Base-by-base conservation (phyloP, 495 filamentous ascomycete species). In the Penicillium alfredii region DNA sequence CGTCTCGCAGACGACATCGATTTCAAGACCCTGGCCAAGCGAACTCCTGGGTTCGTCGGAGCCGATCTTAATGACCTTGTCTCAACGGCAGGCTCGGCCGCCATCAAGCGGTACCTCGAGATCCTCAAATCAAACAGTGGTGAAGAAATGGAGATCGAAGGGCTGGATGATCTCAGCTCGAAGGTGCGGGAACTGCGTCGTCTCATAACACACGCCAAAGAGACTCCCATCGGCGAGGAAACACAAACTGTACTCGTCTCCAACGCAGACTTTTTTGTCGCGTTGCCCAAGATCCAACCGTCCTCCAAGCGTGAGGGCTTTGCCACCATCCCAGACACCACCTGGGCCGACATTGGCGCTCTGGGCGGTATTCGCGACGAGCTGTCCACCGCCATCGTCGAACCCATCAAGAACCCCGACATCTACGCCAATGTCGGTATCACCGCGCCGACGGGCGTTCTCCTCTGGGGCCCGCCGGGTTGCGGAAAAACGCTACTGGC, bases 401-500 rank as follows among this genome's bases (percentile, higher is more conserved):
- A 93, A 30, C 93, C 92, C 2, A 98, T 98, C 66, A 81, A 80
- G 41, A 65, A 80, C 28, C 92, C 92, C 0, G 84, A 88, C 23
- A 72, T 82, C 17, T 97, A 90, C 58, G 72, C 72, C 15, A 69
- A 71, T 14, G 81, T 94, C 11, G 92, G 92, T 51, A 87, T 97
- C 53, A 82, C 82, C 11, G 82, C 87, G 0, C 88, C 92, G 0
- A 85, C 87, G 0, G 93, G 93, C 18, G 85, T 97, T 9, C 75
- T 98, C 8, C 82, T 98, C 40, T 97, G 92, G 89, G 92, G 92
- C 9, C 92, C 92, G 0, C 92, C 92, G 3, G 92, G 92, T 19
- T 98, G 92, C 62, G 92, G 92, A 45, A 98, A 98, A 59, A 98
- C 92, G 0, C 76, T 98, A 4, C 79, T 98, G 6, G 92, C 92